These are phyloP conservation scores for Ganoderma resinaceum DNA, from an alignment of 1,284 basidiomycete species.

Conservation along the genomic window DNA sequence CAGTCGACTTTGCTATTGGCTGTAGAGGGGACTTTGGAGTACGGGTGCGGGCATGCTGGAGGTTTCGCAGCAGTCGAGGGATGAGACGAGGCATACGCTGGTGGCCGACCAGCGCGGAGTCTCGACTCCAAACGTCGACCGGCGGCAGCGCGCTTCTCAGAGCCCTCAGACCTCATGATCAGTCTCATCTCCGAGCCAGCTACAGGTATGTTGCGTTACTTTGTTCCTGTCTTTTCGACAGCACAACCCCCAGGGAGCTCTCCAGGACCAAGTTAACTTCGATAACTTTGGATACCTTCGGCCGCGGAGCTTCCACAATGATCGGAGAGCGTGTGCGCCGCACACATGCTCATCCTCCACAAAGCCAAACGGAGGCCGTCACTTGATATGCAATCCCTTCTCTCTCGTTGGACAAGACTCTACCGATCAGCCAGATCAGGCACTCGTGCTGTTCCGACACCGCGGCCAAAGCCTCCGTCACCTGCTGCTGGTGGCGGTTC, in stretches of 20 bases:
- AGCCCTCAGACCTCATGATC: neutral
- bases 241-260: neutral
- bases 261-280: neutral
- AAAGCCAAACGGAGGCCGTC: conserved; percentile 35
- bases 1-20: neutral
- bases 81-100: conserved; percentile 68
- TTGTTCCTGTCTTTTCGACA: too few species aligned
- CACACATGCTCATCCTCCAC: conserved; percentile 11
- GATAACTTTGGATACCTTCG: neutral
- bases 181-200: neutral
- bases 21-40: conserved; percentile 1
- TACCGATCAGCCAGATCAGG: conserved; percentile 31
- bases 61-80: conserved; percentile 59
- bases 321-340: conserved; percentile 9
- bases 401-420: conserved; percentile 24
- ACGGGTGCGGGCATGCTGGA: conserved; percentile 40
- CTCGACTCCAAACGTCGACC: neutral
- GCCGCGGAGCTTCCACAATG: neutral
- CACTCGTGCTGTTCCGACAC: conserved; percentile 22
- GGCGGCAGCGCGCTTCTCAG: neutral
- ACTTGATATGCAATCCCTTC: conserved; percentile 20
- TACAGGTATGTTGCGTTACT: neutral
- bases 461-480: conserved; percentile 9
- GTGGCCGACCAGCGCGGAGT: neutral
- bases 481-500: neutral